Base-by-base conservation (phyloP, 306 rosid species). In the Casuarina equisetifolia region DNA sequence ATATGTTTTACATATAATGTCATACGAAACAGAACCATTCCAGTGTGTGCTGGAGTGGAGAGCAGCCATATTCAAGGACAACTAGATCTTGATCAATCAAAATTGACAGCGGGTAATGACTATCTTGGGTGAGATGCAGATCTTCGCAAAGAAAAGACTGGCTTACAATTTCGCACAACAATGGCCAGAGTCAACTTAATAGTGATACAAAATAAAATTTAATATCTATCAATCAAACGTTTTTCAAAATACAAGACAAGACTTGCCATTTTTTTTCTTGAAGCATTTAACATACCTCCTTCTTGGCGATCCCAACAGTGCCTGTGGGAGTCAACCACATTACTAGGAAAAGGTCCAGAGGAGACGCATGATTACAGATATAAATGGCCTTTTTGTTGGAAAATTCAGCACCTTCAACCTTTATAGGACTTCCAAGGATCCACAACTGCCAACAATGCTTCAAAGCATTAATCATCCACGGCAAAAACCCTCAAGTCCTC, bases 321-420 rank as follows among this genome's bases (percentile, higher is more conserved):
- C 88, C 89, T 11, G 83, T 84, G 13, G 91, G 91, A 68, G 88
- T 88, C 81, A 90, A 73, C 91, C 91, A 84, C 90, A 90, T 90
- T 39, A 82, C 70, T 11, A 84, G 89, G 77, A 88, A 84, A 68
- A 90, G 82, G 72, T 88, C 90, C 59, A 90, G 74, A 4, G 94
- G 91, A 75, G 90, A 90, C 39, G 91, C 91, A 86, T 90, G 91
- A 40, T 90, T 90, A 19, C 94, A 81, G 66, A 90, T 88, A 70
- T 85, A 90, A 78, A 87, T 76, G 51, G 90, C 94, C 88, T 82
- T 84, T 78, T 84, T 54, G 4, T 86, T 79, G 68, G 72, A 67
- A 78, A 76, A 86, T 61, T 90, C 89, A 55, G 77, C 74, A 50
- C 91, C 91, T 81, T 90, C 91, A 57, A 90, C 86, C 61, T 84